Evolutionary conservation across 176 grass and related monocot genomes (phyloP).

Genomic region (Poa pratensis): DNA sequence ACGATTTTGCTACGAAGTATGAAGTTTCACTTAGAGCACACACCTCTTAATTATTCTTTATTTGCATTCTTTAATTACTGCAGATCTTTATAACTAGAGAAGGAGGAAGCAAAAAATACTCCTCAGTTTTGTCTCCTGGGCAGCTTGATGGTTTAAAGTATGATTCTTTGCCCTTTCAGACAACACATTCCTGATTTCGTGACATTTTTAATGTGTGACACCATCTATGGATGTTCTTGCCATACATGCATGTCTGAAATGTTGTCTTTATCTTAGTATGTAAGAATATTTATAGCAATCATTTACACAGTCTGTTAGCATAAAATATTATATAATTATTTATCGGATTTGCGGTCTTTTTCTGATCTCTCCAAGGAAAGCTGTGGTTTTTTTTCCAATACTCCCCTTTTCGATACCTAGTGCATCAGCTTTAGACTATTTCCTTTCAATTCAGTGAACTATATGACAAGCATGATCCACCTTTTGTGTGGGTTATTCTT

Average conservation of each 20-base stretch:
- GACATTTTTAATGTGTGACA: slow-evolving; percentile 1
- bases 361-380: not conserved
- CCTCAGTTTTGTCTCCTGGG: slow-evolving; percentile 89
- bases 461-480: slow-evolving; percentile 1
- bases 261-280: not conserved
- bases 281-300: slow-evolving; percentile 26
- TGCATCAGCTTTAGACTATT: not conserved
- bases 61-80: slow-evolving; percentile 29
- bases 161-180: slow-evolving; percentile 18
- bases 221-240: not conserved
- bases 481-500: slow-evolving; percentile 26
- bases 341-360: not conserved
- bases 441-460: slow-evolving; percentile 22
- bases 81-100: slow-evolving; percentile 90
- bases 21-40: not conserved
- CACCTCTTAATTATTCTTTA: slow-evolving; percentile 7
- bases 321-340: too few relatives aligned
- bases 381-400: not conserved
- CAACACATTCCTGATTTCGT: slow-evolving; percentile 14
- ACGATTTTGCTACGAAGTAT: slow-evolving; percentile 8
- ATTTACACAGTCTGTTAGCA: not conserved
- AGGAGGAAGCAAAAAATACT: slow-evolving; percentile 84
- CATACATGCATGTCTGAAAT: slow-evolving; percentile 3
- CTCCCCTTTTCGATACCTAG: not conserved
- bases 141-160: slow-evolving; percentile 88